Percentiles rank a stretch among this genome's conserved stretches.
Evolutionary conservation across 2,329 filamentous ascomycete genomes (phyloP).

Genomic region (Dactylonectria estremocensis): DNA sequence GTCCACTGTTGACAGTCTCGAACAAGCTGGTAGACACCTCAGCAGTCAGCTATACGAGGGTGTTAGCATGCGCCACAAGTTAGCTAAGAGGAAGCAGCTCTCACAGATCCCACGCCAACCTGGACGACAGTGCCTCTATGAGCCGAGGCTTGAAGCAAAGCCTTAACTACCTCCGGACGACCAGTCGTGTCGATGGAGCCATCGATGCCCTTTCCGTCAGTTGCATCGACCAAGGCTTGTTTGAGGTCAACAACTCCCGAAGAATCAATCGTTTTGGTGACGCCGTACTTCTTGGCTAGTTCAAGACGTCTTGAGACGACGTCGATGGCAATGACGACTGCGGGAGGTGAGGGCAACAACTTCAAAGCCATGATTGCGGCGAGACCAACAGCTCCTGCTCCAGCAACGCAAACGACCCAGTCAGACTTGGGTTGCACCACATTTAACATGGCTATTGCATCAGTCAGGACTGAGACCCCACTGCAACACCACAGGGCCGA

Average conservation of each 20-base stretch:
- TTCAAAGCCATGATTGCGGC: not conserved
- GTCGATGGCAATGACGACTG: not conserved
- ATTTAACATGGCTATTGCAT: not conserved
- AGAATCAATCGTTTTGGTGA: not conserved
- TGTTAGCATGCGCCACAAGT: not conserved
- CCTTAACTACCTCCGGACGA: not conserved
- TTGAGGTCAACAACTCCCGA: not conserved
- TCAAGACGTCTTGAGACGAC: not conserved
- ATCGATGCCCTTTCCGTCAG: not conserved
- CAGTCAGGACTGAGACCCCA: not conserved
- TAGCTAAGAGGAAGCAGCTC: not conserved
- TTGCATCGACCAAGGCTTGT: not conserved
- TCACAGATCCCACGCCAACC: not conserved
- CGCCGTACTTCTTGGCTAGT: not conserved
- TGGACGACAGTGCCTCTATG: not conserved
- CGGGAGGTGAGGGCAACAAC: not conserved
- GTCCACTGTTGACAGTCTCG: not conserved
- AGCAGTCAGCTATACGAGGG: not conserved
- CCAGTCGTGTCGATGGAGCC: not conserved
- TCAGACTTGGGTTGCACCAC: not conserved
- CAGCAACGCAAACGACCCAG: not conserved
- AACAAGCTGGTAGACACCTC: not conserved
- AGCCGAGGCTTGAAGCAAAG: not conserved
- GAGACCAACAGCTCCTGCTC: not conserved
- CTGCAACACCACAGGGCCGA: not conserved